These are phyloP conservation scores for Pseudogymnoascus sp. DNA, from an alignment of 2,329 filamentous ascomycete genomes.

Conservation along the genomic window DNA sequence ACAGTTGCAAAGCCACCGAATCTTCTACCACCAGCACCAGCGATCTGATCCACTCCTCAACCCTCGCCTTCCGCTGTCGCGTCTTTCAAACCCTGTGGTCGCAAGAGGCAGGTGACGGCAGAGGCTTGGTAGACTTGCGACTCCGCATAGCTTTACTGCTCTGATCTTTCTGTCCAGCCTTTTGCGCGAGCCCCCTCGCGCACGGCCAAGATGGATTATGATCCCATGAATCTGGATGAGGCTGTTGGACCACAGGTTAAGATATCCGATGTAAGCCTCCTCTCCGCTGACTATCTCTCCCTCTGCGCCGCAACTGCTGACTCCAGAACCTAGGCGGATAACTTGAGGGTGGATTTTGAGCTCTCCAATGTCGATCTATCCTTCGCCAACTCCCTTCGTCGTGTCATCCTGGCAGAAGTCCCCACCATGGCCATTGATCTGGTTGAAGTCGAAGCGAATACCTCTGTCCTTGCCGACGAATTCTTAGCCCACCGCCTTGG, in stretches of 20 bases:
- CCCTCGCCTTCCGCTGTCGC: neutral
- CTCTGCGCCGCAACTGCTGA: neutral
- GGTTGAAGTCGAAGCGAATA: slow-evolving; percentile 87
- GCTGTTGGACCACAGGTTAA: slow-evolving; percentile 38
- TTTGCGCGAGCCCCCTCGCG: neutral
- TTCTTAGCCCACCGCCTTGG: slow-evolving; percentile 90
- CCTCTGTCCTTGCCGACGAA: slow-evolving; percentile 91
- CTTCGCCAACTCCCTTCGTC: slow-evolving; percentile 86
- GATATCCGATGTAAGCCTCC: slow-evolving; percentile 34
- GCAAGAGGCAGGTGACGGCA: neutral
- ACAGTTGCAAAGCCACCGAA: neutral
- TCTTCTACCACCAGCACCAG: neutral
- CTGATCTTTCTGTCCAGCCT: neutral
- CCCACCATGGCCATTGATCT: slow-evolving; percentile 92
- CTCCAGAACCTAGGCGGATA: slow-evolving; percentile 54
- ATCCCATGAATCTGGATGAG: slow-evolving; percentile 35
- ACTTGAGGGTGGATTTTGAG: slow-evolving; percentile 80
- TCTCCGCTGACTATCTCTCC: neutral
- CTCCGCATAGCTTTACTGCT: neutral
- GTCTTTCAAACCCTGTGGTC: neutral
- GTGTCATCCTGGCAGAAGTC: slow-evolving; percentile 86
- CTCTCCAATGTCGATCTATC: slow-evolving; percentile 81
- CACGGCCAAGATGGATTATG: slow-evolving; percentile 39
- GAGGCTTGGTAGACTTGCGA: slow-evolving; percentile 1
- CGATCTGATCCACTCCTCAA: neutral